Conservation (phyloP, 352 stramenopile species). For the Halophytophthora batemanensis region DNA sequence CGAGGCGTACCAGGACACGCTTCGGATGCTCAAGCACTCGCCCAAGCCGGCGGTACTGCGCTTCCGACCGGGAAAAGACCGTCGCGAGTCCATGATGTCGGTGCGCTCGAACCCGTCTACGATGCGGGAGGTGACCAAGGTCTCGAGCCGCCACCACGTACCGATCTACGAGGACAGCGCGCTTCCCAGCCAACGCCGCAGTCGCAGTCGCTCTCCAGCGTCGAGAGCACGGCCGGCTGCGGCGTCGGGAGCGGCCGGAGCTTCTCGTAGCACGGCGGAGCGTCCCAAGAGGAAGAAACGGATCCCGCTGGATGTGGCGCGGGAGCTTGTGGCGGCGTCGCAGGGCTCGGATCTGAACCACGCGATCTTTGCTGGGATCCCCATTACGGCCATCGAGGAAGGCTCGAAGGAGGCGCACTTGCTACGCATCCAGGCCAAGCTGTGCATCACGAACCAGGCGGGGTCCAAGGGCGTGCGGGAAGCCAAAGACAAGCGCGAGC, state of each 20-base stretch:
- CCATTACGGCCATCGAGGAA: conserved; percentile 72
- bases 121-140: conserved; percentile 33
- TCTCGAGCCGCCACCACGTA: conserved; percentile 42
- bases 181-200: too few relatives aligned
- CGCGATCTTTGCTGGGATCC: conserved; percentile 72
- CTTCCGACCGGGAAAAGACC: conserved; percentile 62
- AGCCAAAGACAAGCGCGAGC: conserved; percentile 4
- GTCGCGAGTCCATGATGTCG: conserved; percentile 62
- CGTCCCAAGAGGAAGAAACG: conserved; percentile 71
- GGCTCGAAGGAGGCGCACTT: conserved; percentile 76
- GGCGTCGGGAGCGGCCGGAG: conserved; percentile 6
- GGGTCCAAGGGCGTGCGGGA: conserved; percentile 15
- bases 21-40: conserved; percentile 86
- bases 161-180: conserved; percentile 64
- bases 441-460: conserved; percentile 63
- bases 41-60: conserved; percentile 79
- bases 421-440: conserved; percentile 77
- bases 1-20: conserved; percentile 77
- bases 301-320: conserved; percentile 77
- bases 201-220: conserved; percentile 16
- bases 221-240: conserved; percentile 6
- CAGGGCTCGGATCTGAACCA: conserved; percentile 64
- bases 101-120: conserved; percentile 57
- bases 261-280: conserved; percentile 25
- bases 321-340: conserved; percentile 75